Evolutionary conservation across 495 filamentous ascomycete species (phyloP).

Genomic region (Penicillium salamii): DNA sequence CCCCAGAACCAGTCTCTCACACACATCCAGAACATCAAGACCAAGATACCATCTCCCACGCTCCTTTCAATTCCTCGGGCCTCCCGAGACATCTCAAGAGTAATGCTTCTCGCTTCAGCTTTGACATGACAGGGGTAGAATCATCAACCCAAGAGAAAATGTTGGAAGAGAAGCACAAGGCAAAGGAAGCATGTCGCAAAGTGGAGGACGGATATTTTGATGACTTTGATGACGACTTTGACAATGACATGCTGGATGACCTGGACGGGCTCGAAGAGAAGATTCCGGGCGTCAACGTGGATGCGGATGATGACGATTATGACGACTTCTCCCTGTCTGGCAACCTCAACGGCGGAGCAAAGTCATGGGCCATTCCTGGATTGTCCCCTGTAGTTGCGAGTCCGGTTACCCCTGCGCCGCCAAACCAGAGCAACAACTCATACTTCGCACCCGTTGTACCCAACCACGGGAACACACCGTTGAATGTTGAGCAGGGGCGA

Average conservation of each 20-base stretch:
- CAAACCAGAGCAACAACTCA: slow-evolving; percentile 8
- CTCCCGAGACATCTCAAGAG: slow-evolving; percentile 77
- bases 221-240: slow-evolving; percentile 56
- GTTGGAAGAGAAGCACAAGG: slow-evolving; percentile 80
- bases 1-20: slow-evolving; percentile 3
- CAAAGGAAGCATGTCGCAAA: slow-evolving; percentile 56
- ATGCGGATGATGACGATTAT: slow-evolving; percentile 55
- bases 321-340: slow-evolving; percentile 25
- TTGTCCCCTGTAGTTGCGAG: slow-evolving; percentile 40
- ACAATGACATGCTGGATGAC: slow-evolving; percentile 68
- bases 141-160: slow-evolving; percentile 76
- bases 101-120: slow-evolving; percentile 86
- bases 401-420: slow-evolving; percentile 26
- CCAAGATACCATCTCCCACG: slow-evolving; percentile 36
- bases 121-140: slow-evolving; percentile 78
- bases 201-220: slow-evolving; percentile 47
- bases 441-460: neutral
- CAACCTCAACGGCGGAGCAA: slow-evolving; percentile 25
- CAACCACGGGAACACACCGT: neutral
- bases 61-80: slow-evolving; percentile 37
- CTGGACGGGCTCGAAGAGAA: slow-evolving; percentile 70
- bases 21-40: slow-evolving; percentile 21
- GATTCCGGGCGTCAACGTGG: slow-evolving; percentile 72
- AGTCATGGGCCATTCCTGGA: slow-evolving; percentile 36
- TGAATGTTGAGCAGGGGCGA: neutral